These are phyloP conservation scores for Chlorella sorokiniana DNA, from an alignment of 139 green algal genomes.

Conservation along the genomic window DNA sequence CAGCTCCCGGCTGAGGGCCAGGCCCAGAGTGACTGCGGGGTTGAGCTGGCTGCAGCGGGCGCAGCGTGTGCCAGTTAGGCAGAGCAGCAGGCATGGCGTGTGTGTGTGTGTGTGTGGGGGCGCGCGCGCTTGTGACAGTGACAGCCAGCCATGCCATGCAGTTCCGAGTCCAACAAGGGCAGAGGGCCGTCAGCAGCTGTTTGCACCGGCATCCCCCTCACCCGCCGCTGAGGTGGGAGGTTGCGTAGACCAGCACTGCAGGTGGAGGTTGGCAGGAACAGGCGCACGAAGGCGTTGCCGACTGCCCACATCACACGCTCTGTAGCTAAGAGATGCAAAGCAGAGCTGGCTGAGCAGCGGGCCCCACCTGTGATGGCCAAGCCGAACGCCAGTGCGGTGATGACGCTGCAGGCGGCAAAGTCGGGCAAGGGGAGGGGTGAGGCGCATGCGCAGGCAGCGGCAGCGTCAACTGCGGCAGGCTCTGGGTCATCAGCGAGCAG, in stretches of 20 bases:
- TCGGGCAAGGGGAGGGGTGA: neutral
- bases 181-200: neutral
- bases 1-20: conserved; percentile 16
- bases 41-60: neutral
- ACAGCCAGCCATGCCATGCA: no score
- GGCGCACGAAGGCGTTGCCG: neutral
- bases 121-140: no score
- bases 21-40: conserved; percentile 29
- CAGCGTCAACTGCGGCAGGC: no score
- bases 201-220: no score
- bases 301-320: no score
- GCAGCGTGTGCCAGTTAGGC: neutral
- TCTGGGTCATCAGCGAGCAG: no score
- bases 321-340: no score
- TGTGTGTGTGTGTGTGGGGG: no score
- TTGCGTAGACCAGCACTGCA: conserved; percentile 44
- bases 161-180: neutral
- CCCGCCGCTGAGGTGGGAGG: conserved; percentile 41
- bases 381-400: conserved; percentile 44
- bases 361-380: conserved; percentile 43
- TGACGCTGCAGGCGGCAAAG: conserved; percentile 30
- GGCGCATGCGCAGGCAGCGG: no score
- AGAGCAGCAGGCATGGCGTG: neutral
- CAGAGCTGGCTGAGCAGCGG: neutral
- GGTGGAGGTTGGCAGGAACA: neutral